Evolutionary conservation across 2,329 filamentous ascomycete genomes (phyloP), one percentile per base, ranked within the genome.

Genomic region (Colletotrichum somersetense): DNA sequence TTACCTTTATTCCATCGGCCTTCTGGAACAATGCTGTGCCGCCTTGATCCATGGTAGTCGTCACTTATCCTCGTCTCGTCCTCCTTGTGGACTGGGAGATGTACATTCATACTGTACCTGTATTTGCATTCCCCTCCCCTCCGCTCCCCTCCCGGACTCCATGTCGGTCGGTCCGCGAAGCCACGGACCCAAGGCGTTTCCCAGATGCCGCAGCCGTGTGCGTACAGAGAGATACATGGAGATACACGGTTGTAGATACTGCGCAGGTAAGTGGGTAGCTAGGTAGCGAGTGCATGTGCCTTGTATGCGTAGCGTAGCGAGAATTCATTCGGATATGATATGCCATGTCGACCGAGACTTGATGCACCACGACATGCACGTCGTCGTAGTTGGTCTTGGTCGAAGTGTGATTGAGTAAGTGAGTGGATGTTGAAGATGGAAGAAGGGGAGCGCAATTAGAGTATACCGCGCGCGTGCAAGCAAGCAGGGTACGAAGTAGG

Each of bases 1-100:
- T 61, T 69, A 63, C 48, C 38, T 62, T 66, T 66, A 40, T 73
- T 73, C 71, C 61, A 73, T 73, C 23, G 42, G 42, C 42, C 67
- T 73, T 73, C 71, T 73, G 66, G 71, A 73, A 73, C 71, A 71
- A 68, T 57, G 33, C 64, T n/a, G 57, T 71, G 26, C 57, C 50
- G 12, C 46, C 62, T 33, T 16, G 40, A 48, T 48, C 20, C 40
- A 10, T 35, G 20, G 7, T 26, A 8, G n/a, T 52, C 30, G 35
- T 55, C 55, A 40, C 35, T 62, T 62, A 33, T 26, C 33, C 35
- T 20, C 14, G 2, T n/a, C n/a, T n/a, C 58, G 10, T 35, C 44
- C 20, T 40, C 42, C 16, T 46, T 18, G 16, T 33, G 20, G 18
- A 12, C 18, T n/a, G 58, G 16, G 40, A 30, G 26, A 30, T 30